Evolutionary conservation across 371 early-diverging fungal species (phyloP).

Genomic region (Mucor indicus): DNA sequence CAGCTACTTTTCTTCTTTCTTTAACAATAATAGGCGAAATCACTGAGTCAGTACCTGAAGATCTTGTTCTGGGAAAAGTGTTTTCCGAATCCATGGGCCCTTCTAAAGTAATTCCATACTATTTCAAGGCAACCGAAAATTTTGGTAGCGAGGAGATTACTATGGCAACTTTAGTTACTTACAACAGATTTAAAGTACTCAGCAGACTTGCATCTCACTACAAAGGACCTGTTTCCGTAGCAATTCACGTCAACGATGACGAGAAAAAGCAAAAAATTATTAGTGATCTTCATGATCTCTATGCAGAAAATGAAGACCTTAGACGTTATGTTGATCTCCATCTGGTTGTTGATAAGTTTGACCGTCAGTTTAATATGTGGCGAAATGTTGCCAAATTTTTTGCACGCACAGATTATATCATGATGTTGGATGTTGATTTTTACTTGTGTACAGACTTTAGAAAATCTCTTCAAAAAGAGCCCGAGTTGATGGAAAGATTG

Average conservation of each 20-base stretch:
- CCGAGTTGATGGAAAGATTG: constrained; percentile 37
- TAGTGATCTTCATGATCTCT: constrained; percentile 48
- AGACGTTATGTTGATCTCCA: constrained; percentile 62
- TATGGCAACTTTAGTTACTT: constrained; percentile 62
- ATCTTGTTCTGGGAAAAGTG: constrained; percentile 56
- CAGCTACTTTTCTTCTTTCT: neutral
- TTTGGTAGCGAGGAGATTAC: constrained; percentile 61
- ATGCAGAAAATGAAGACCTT: constrained; percentile 51
- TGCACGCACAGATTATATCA: constrained; percentile 63
- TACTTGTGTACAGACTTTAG: constrained; percentile 64
- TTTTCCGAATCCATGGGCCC: constrained; percentile 67
- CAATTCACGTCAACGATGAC: constrained; percentile 62
- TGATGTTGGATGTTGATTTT: constrained; percentile 74
- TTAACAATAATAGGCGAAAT: constrained; percentile 1
- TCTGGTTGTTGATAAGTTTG: constrained; percentile 60
- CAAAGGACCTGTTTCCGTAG: constrained; percentile 66
- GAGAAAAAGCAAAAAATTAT: constrained; percentile 46
- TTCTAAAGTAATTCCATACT: constrained; percentile 60
- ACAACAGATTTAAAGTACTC: constrained; percentile 50
- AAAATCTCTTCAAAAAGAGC: constrained; percentile 35
- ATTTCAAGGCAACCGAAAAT: constrained; percentile 46
- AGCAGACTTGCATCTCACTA: constrained; percentile 59
- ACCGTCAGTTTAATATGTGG: constrained; percentile 74
- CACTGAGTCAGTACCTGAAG: constrained; percentile 34
- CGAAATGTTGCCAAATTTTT: constrained; percentile 68